Evolutionary conservation across 768 basidiomycete genomes (phyloP).

Genomic region (Pisolithus marmoratus): DNA sequence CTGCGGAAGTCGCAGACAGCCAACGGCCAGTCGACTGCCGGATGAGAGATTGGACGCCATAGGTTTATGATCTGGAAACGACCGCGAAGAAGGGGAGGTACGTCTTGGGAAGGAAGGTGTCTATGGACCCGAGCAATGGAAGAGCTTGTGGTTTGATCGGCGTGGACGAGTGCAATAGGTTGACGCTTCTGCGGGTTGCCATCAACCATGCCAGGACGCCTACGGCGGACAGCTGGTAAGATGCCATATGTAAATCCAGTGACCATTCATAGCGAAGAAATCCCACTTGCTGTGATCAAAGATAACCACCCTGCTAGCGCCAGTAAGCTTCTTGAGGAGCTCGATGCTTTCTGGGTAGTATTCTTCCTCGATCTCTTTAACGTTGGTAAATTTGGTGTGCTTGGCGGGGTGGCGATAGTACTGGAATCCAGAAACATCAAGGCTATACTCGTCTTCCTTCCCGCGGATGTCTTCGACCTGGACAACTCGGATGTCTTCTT

Average conservation of each 20-base stretch:
- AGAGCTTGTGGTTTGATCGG: conserved; percentile 41
- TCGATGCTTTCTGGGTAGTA: conserved; percentile 61
- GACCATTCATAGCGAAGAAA: background rate
- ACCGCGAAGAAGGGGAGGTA: conserved; percentile 31
- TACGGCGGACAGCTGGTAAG: conserved; percentile 41
- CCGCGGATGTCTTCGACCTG: conserved; percentile 45
- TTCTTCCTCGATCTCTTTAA: conserved; percentile 44
- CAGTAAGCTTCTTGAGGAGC: conserved; percentile 53
- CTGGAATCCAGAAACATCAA: conserved; percentile 52
- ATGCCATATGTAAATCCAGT: background rate
- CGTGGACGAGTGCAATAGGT: conserved; percentile 37
- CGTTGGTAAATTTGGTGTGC: conserved; percentile 43
- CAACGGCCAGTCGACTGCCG: conserved; percentile 45
- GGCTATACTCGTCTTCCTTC: conserved; percentile 37
- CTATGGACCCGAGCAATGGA: conserved; percentile 37
- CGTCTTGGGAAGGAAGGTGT: conserved; percentile 39
- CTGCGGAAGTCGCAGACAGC: conserved; percentile 43
- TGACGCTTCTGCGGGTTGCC: conserved; percentile 15
- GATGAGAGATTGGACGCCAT: conserved; percentile 46
- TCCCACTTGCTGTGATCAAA: conserved; percentile 56
- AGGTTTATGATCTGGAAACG: conserved; percentile 52
- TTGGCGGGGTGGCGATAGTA: conserved; percentile 35
- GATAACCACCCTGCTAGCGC: conserved; percentile 53
- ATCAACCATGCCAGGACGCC: conserved; percentile 32
- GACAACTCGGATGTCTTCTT: conserved; percentile 6